A percentile compares a stretch with the other conserved stretches of the same genome.
Conservation (phyloP, 148 eudicot species). For the Rhododendron simsii region DNA sequence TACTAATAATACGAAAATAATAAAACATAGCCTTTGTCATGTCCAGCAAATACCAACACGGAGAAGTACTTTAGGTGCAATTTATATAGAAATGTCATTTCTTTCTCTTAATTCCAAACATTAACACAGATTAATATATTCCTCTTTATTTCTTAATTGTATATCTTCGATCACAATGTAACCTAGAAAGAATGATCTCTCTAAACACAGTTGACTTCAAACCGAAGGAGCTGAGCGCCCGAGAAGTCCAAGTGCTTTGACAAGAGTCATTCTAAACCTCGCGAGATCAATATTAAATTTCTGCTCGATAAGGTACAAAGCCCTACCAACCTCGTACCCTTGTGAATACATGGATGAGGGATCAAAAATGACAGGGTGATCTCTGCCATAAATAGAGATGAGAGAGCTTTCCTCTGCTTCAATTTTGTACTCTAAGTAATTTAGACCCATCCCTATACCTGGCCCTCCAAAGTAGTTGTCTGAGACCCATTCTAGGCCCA, state of each 20-base stretch:
- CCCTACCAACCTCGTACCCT: slow-evolving; percentile 23
- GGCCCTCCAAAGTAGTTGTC: slow-evolving; percentile 38
- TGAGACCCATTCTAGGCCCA: slow-evolving; percentile 48
- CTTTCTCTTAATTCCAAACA: no score
- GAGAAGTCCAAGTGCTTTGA: slow-evolving; percentile 41
- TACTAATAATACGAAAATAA: no score
- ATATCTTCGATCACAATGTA: no score
- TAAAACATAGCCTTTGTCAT: no score
- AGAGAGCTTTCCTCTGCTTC: slow-evolving; percentile 53
- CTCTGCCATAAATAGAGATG: slow-evolving; percentile 27
- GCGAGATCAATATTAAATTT: slow-evolving; percentile 35
- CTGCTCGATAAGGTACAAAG: slow-evolving; percentile 45
- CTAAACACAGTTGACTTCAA: neutral
- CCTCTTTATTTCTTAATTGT: no score
- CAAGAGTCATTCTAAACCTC: slow-evolving; percentile 40
- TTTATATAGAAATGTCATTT: no score
- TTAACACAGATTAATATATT: no score
- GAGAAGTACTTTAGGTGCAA: no score
- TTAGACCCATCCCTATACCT: slow-evolving; percentile 35
- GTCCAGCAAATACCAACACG: no score
- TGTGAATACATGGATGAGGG: slow-evolving; percentile 17
- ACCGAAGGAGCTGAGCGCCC: neutral
- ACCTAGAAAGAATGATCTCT: no score
- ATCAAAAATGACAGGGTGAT: slow-evolving; percentile 40
- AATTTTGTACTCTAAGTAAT: slow-evolving; percentile 45